A percentile compares a stretch with the other conserved stretches of the same genome.
phyloP scores from a whole-genome alignment of 2,329 filamentous ascomycete genomes.

The Fusarium graminum region DNA sequence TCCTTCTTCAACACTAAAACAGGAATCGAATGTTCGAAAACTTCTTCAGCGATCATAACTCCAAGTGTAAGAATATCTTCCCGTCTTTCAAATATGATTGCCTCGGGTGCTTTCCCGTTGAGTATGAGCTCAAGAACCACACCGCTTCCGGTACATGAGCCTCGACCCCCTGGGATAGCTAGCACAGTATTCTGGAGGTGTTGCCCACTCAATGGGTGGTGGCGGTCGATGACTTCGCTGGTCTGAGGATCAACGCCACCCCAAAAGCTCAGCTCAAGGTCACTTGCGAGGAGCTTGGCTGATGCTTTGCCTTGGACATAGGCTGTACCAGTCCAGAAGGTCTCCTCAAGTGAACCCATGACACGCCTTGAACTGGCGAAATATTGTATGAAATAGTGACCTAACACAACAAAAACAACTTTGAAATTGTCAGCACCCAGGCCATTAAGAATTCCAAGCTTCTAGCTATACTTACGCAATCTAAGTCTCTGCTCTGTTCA shows the following conservation, averaged over 20 bases:
- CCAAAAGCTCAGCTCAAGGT: constrained; percentile 60
- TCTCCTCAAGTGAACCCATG: constrained; percentile 26
- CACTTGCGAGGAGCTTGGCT: constrained; percentile 49
- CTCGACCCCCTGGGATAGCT: constrained; percentile 60
- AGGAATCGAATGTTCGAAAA: constrained; percentile 58
- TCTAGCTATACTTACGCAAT: not conserved
- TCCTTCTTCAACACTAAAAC: constrained; percentile 50
- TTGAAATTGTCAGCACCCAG: not conserved
- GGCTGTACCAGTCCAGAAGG: constrained; percentile 26
- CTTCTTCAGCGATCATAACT: constrained; percentile 57
- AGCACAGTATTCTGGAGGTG: constrained; percentile 53
- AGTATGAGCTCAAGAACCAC: constrained; percentile 61
- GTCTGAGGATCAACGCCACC: constrained; percentile 58
- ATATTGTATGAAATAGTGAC: not conserved
- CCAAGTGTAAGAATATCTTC: constrained; percentile 62
- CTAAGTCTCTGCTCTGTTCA: not conserved
- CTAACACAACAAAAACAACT: not conserved
- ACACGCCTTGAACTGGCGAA: not conserved
- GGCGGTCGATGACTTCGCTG: constrained; percentile 59
- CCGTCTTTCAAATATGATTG: constrained; percentile 56
- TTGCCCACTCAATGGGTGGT: constrained; percentile 56
- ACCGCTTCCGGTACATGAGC: constrained; percentile 61
- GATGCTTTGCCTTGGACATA: constrained; percentile 47
- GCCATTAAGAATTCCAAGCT: not conserved
- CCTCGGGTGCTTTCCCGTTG: constrained; percentile 54